These are phyloP conservation scores for Bipolaris gigantea DNA, from an alignment of 2,329 filamentous ascomycete species.

Conservation along the genomic window DNA sequence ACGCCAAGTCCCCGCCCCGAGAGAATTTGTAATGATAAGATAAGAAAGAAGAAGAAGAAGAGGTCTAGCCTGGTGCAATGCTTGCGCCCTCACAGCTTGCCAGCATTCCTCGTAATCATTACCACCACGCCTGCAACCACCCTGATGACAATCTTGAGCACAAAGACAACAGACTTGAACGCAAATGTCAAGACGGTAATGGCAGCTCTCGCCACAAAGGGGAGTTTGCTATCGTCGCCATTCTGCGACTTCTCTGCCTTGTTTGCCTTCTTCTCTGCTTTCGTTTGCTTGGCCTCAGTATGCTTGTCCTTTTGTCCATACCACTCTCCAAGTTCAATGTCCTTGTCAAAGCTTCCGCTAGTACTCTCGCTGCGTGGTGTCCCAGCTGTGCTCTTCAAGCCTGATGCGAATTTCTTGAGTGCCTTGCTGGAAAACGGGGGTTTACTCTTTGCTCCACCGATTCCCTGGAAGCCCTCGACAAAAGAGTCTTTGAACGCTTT, in stretches of 20 bases:
- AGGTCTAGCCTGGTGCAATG: not conserved
- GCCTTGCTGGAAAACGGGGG: conserved; percentile 18
- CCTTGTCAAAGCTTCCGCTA: conserved; percentile 38
- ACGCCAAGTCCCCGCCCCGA: not conserved
- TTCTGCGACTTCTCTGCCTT: conserved; percentile 28
- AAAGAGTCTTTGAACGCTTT: conserved; percentile 38
- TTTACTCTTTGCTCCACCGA: conserved; percentile 31
- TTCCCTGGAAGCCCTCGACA: conserved; percentile 37
- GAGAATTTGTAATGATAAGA: not conserved
- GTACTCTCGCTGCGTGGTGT: conserved; percentile 14
- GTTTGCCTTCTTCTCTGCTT: conserved; percentile 31
- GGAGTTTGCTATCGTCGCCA: conserved; percentile 40
- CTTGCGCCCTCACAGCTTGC: conserved; percentile 33
- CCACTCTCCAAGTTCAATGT: conserved; percentile 44
- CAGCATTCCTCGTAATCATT: conserved; percentile 42
- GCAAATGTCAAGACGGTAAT: conserved; percentile 46
- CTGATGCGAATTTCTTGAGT: conserved; percentile 29
- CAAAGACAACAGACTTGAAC: conserved; percentile 49
- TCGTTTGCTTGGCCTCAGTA: conserved; percentile 10
- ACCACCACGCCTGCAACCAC: conserved; percentile 46
- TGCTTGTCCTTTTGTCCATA: conserved; percentile 39
- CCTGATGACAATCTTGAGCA: conserved; percentile 48
- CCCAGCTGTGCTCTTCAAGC: conserved; percentile 21
- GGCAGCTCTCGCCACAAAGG: conserved; percentile 44
- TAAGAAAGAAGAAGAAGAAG: not conserved